Evolutionary conservation across 345 rosid genomes (phyloP).

Genomic region (Dovyalis caffra): DNA sequence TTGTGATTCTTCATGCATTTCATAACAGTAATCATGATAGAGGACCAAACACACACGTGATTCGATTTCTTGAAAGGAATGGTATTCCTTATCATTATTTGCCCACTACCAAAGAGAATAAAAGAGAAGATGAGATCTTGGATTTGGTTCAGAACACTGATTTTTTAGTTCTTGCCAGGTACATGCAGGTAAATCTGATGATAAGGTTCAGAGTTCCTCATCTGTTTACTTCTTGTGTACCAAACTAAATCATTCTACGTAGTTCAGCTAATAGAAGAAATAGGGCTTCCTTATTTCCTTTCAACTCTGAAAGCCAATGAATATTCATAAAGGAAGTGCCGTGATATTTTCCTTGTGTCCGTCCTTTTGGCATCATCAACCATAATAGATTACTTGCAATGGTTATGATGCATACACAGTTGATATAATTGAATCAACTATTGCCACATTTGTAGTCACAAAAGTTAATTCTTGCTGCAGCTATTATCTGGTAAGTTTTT

Average conservation of each 20-base stretch:
- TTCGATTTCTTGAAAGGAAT: constrained; percentile 78
- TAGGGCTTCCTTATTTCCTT: constrained; percentile 5
- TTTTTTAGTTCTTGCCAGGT: constrained; percentile 91
- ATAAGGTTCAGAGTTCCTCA: not conserved
- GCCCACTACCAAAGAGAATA: constrained; percentile 47
- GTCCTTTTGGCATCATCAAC: not conserved
- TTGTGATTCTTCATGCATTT: constrained; percentile 11
- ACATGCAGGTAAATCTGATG: constrained; percentile 84
- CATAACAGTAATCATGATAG: constrained; percentile 80
- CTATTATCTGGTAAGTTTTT: constrained; percentile 68
- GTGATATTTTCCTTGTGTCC: not conserved
- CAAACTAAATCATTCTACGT: not conserved
- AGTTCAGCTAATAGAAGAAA: constrained; percentile 6
- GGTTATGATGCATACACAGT: not conserved
- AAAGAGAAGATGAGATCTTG: constrained; percentile 75
- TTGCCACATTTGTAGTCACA: not conserved
- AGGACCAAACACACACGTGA: constrained; percentile 80
- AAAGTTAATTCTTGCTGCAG: constrained; percentile 37
- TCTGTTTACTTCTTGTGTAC: constrained; percentile 10
- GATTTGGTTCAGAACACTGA: constrained; percentile 79
- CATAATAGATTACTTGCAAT: not conserved
- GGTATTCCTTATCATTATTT: constrained; percentile 84
- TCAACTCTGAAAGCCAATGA: not conserved
- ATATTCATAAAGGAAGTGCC: not conserved
- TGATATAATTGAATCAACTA: constrained; percentile 10